Evolutionary conservation across 805 yeast genomes (phyloP), one percentile per base, ranked within the genome.

Genomic region (Candida oleophila): DNA sequence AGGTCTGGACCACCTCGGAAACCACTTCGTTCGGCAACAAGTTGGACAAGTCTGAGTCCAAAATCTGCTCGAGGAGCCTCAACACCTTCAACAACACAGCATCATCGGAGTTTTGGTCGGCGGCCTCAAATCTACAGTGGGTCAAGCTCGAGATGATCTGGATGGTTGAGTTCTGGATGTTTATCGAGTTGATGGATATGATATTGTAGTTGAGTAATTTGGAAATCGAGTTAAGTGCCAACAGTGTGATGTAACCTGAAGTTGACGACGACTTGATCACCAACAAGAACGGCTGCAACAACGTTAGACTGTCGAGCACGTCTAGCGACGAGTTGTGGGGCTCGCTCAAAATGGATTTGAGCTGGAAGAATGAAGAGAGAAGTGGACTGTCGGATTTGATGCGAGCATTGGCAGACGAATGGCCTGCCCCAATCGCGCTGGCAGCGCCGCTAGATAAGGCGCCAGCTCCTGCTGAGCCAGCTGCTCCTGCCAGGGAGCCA

Each of bases 101-200:
- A 62, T 94, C 99, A 67, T 94, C 98, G 38, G 89, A 85, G 32
- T 85, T 78, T 62, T 89, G 96, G 60, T 91, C 97, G 0, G 94
- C 86, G 2, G 96, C 96, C 70, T 94, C 97, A 62, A 94, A 94
- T 40, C 96, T 80, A 66, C 98, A 94, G 61, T 89, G 96, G 0
- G 98, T 88, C 51, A 94, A 74, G 0, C 97, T 80, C 28, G 80
- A 79, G 8, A 85, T 78, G 41, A 87, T 76, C 57, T 87, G 89
- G 15, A 82, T 77, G 50, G 88, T 65, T 1, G 86, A 77, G 41
- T 69, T 74, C 28, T 71, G 76, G 18, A 87, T 66, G 47, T 85
- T 83, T 25, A 72, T 68, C 3, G 89, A 81, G 2, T 67, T 57
- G 8, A 60, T 61, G 16, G 79, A 71, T n/a, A 94, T 74, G 28